Evolutionary conservation across 2,329 filamentous ascomycete species (phyloP).

Genomic region (Ilyonectria robusta): DNA sequence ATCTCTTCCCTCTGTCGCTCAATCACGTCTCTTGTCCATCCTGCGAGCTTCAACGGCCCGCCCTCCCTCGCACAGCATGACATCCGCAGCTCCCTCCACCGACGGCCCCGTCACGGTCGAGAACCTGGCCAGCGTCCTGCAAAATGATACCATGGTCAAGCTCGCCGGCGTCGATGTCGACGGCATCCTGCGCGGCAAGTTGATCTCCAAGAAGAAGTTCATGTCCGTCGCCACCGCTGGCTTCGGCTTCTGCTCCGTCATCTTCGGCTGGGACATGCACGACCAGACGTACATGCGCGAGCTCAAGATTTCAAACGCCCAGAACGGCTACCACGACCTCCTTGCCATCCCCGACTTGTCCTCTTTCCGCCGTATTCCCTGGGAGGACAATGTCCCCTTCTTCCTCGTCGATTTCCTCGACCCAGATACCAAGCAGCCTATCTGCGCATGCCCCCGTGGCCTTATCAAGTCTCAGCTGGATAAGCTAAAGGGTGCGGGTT

Average conservation of each 20-base stretch:
- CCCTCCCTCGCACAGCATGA: constrained; percentile 42
- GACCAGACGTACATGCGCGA: constrained; percentile 91
- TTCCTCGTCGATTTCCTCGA: constrained; percentile 89
- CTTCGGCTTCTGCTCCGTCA: constrained; percentile 94
- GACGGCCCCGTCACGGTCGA: constrained; percentile 68
- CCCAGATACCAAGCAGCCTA: constrained; percentile 78
- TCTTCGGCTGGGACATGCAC: constrained; percentile 98
- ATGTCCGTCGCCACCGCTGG: constrained; percentile 83
- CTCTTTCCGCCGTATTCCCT: constrained; percentile 87
- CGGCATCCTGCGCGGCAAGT: constrained; percentile 88
- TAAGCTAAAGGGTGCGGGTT: constrained; percentile 78
- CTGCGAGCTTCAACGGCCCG: constrained; percentile 25
- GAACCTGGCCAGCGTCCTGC: constrained; percentile 76
- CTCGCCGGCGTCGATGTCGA: constrained; percentile 91
- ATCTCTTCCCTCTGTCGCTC: constrained; percentile 13
- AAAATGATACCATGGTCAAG: constrained; percentile 84
- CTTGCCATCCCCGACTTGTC: constrained; percentile 85
- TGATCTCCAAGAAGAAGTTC: constrained; percentile 95
- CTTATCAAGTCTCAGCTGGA: constrained; percentile 77
- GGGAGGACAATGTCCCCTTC: constrained; percentile 89
- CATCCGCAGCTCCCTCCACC: constrained; percentile 34
- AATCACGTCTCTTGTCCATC: not conserved
- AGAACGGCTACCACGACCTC: constrained; percentile 90
- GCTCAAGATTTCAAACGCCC: constrained; percentile 88
- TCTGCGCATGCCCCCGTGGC: constrained; percentile 85